Evolutionary conservation across 2,329 filamentous ascomycete species (phyloP).

Genomic region (Stagonosporopsis cucurbitacearum): DNA sequence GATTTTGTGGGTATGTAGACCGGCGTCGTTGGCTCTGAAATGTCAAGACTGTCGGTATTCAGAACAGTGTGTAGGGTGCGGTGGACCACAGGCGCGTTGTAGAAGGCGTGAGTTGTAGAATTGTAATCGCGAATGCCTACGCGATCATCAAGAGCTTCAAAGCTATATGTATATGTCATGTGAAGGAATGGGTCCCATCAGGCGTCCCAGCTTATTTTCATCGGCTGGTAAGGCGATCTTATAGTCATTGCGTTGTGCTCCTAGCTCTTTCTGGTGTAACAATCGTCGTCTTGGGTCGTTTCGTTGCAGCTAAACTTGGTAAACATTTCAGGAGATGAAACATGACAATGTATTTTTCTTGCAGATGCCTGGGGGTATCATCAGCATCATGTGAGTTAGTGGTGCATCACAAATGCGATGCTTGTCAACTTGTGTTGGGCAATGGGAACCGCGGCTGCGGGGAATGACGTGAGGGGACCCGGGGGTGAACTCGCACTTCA

Average conservation of each 20-base stretch:
- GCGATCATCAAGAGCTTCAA: slow-evolving; percentile 17
- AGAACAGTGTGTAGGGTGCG: slow-evolving; percentile 8
- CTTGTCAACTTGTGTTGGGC: not conserved
- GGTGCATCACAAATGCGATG: not conserved
- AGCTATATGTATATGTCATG: slow-evolving; percentile 13
- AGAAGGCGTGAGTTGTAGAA: slow-evolving; percentile 5
- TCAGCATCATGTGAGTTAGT: not conserved
- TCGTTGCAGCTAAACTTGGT: slow-evolving; percentile 16
- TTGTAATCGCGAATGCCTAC: slow-evolving; percentile 14
- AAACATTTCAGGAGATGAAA: slow-evolving; percentile 4
- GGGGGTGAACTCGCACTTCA: not conserved
- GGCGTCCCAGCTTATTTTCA: slow-evolving; percentile 10
- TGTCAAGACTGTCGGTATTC: not conserved
- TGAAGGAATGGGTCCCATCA: slow-evolving; percentile 11
- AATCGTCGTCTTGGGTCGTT: slow-evolving; percentile 13
- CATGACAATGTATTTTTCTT: not conserved
- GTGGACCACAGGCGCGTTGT: slow-evolving; percentile 6
- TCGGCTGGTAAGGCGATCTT: slow-evolving; percentile 9
- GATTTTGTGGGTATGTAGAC: slow-evolving; percentile 12
- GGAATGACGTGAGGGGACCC: slow-evolving; percentile 19
- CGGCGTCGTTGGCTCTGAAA: slow-evolving; percentile 12
- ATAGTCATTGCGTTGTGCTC: slow-evolving; percentile 9
- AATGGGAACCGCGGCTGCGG: slow-evolving; percentile 5
- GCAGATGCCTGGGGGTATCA: not conserved
- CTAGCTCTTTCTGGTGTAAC: slow-evolving; percentile 15